Base-by-base conservation (phyloP, 176 grass and related monocot genomes). In the Ananas comosus region DNA sequence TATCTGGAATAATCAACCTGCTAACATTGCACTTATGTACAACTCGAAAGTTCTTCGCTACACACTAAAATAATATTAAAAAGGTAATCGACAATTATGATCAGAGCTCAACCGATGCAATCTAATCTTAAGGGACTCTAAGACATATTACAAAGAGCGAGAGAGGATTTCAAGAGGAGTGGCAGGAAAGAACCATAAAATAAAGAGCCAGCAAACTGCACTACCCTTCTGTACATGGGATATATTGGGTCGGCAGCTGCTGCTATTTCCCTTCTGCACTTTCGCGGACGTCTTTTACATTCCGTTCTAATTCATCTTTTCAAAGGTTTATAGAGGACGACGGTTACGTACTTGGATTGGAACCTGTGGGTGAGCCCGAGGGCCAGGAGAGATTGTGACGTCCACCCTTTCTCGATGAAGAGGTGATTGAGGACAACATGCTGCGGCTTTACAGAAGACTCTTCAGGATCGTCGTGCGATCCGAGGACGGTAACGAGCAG, bases 381-480 rank as follows among this genome's bases (percentile, higher is more conserved):
- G 19, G 90, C 95, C 0, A 99, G 80, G 56, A 99, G 76, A 5
- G 90, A 94, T 76, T 85, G 82, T 12, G 87, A 90, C 4, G 82
- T 78, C 79, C 87, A 85, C 16, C 95, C 95, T 90, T 94, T 99
- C 80, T 99, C 90, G 2, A 99, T 83, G 53, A 88, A 94, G 49
- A 99, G 70, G 53, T 99, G 95, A 74, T 99, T 79, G 11, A 99
- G 90, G 24, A 84, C 85, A 0, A 91, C 87, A 48, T 99, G 95
- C 57, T 84, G 78, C 0, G 95, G 90, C 49, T 86, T 99, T n/a
- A 11, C 5, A 23, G 12, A 50, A 29, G 42, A 19, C 56, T 61
- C 56, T 13, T 61, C 16, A 18, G 56, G 10, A 1, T 61, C 11
- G 33, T 42, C 33, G 13, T 61, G 56, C 9, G 56, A 61, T 1